Percentiles rank a stretch among this genome's conserved stretches.
Conservation (phyloP, 1,139 yeast genomes). For the Nematodospora anomalae region DNA sequence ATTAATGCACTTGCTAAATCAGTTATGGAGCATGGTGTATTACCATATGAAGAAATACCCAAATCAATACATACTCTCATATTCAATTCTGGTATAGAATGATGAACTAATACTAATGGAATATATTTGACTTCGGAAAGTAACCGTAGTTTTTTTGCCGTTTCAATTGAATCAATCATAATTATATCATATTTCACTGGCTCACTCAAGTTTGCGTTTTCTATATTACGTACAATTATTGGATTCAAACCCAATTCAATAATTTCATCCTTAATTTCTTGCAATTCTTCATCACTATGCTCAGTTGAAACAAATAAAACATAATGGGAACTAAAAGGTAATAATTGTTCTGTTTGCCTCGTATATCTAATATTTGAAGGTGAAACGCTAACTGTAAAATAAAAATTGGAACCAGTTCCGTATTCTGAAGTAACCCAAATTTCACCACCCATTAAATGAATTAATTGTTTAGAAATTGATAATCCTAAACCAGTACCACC, state of each 20-base stretch:
- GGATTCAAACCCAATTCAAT: slow-evolving; percentile 49
- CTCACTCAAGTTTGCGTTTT: slow-evolving; percentile 49
- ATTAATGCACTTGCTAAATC: slow-evolving; percentile 81
- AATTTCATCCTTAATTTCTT: slow-evolving; percentile 43
- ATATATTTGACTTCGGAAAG: slow-evolving; percentile 77
- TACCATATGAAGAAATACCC: slow-evolving; percentile 86
- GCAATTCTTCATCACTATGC: slow-evolving; percentile 52
- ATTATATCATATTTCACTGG: slow-evolving; percentile 75
- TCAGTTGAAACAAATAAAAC: slow-evolving; percentile 69
- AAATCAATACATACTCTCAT: slow-evolving; percentile 80
- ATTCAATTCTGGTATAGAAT: slow-evolving; percentile 74
- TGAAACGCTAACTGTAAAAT: slow-evolving; percentile 74
- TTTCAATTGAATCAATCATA: slow-evolving; percentile 75
- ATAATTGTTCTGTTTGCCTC: slow-evolving; percentile 65
- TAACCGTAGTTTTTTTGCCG: slow-evolving; percentile 66
- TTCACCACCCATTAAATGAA: slow-evolving; percentile 88
- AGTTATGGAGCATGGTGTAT: slow-evolving; percentile 79
- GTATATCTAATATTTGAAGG: slow-evolving; percentile 68
- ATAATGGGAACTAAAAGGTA: slow-evolving; percentile 71
- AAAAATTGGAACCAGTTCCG: slow-evolving; percentile 82
- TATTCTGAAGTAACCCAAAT: slow-evolving; percentile 84
- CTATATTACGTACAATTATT: slow-evolving; percentile 50
- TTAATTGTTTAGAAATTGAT: slow-evolving; percentile 81
- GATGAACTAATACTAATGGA: slow-evolving; percentile 76
- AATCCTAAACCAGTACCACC: slow-evolving; percentile 91